phyloP scores from a whole-genome alignment of 2,329 filamentous ascomycete genomes.

The Hypoxylon sp. region DNA sequence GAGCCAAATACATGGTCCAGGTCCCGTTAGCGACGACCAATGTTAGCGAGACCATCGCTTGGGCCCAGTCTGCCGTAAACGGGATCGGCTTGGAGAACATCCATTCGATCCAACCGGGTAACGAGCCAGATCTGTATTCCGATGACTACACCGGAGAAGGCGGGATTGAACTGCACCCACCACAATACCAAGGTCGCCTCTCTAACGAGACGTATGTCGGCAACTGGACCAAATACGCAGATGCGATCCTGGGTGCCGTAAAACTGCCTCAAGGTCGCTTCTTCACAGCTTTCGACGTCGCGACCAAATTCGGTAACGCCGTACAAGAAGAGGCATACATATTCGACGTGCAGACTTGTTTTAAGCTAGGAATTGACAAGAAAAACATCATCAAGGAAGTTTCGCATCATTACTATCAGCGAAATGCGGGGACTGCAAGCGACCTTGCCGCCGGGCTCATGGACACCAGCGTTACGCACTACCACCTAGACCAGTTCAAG shows the following conservation, averaged over 20 bases:
- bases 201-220: conserved; percentile 55
- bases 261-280: conserved; percentile 50
- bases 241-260: conserved; percentile 51
- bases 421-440: conserved; percentile 50
- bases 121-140: conserved; percentile 56
- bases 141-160: conserved; percentile 48
- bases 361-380: conserved; percentile 55
- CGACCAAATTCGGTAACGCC: conserved; percentile 49
- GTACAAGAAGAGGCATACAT: conserved; percentile 46
- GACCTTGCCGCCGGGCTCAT: conserved; percentile 53
- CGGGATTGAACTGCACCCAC: conserved; percentile 52
- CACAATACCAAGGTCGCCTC: conserved; percentile 55
- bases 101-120: conserved; percentile 57
- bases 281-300: conserved; percentile 57
- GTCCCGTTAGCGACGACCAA: conserved; percentile 56
- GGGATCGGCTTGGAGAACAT: conserved; percentile 53
- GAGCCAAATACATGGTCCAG: conserved; percentile 56
- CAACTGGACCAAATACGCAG: conserved; percentile 55
- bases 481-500: conserved; percentile 51
- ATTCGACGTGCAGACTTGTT: conserved; percentile 52
- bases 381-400: conserved; percentile 55
- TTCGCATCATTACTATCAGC: conserved; percentile 58
- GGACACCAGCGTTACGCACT: conserved; percentile 51
- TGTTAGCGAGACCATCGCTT: conserved; percentile 55
- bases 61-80: conserved; percentile 53